Percentiles rank a stretch among this genome's conserved stretches.
These are phyloP conservation scores for Ophiocordyceps camponoti-floridani DNA, from an alignment of 2,329 filamentous ascomycete genomes.

Conservation along the genomic window DNA sequence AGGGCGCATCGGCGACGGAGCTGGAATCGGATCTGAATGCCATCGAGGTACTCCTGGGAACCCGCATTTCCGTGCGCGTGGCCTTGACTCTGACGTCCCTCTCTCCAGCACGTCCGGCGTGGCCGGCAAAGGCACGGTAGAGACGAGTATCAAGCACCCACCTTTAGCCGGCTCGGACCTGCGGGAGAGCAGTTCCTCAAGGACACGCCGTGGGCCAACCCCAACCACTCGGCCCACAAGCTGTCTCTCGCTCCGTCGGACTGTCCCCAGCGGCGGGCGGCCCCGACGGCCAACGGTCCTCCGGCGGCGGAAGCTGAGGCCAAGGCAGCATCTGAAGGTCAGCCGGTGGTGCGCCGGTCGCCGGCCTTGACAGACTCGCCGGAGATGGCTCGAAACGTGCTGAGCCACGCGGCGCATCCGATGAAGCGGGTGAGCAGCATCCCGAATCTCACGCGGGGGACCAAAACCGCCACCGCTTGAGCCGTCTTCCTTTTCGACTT, in stretches of 20 bases:
- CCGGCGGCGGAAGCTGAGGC: conserved; percentile 7
- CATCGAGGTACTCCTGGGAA: conserved; percentile 48
- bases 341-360: conserved; percentile 9
- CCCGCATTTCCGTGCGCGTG: conserved; percentile 1
- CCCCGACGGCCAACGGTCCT: conserved; percentile 5
- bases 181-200: conserved; percentile 78
- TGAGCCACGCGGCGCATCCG: conserved; percentile 13
- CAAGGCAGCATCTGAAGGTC: conserved; percentile 9
- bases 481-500: not conserved
- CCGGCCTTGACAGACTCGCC: conserved; percentile 21
- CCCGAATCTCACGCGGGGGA: conserved; percentile 12
- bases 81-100: conserved; percentile 6
- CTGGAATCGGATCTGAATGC: conserved; percentile 74
- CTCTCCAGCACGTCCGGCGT: conserved; percentile 14
- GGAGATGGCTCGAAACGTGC: conserved; percentile 21
- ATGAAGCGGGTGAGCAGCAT: conserved; percentile 15
- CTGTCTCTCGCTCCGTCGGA: conserved; percentile 14
- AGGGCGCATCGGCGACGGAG: conserved; percentile 51
- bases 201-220: conserved; percentile 84
- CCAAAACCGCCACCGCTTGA: conserved; percentile 18
- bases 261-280: conserved; percentile 6
- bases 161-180: conserved; percentile 35
- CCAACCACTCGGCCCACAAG: conserved; percentile 57
- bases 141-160: conserved; percentile 21
- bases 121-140: conserved; percentile 20